Conservation (phyloP, 129 eudicot genomes). For the Pulicaria dysenterica region DNA sequence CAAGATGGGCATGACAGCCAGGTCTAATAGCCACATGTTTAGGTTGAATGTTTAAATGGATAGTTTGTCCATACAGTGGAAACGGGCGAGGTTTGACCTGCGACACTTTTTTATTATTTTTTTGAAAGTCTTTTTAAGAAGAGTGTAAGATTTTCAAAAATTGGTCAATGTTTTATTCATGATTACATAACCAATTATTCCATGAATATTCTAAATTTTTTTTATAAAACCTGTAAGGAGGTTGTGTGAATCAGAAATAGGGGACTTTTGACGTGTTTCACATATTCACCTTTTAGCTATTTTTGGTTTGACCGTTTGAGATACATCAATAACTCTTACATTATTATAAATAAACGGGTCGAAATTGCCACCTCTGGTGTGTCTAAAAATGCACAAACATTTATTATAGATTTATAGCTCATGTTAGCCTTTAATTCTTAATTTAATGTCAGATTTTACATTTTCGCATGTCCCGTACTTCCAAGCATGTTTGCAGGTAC, state of each 20-base stretch:
- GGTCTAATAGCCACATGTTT: no score
- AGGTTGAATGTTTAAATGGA: not conserved
- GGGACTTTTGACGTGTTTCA: not conserved
- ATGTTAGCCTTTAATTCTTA: not conserved
- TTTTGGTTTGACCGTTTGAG: not conserved
- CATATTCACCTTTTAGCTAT: not conserved
- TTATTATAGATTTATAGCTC: not conserved
- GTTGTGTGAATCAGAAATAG: not conserved
- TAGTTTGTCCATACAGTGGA: not conserved
- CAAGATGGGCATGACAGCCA: not conserved
- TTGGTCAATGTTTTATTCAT: not conserved
- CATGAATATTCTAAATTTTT: not conserved
- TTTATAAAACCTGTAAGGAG: not conserved
- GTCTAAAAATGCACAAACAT: conserved; percentile 7
- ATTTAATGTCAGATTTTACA: not conserved
- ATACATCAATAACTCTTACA: not conserved
- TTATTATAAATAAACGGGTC: not conserved
- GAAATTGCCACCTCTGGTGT: not conserved
- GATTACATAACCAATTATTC: not conserved
- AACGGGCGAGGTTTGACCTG: not conserved
- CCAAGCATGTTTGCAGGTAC: conserved; percentile 50
- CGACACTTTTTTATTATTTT: not conserved
- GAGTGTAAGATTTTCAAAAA: not conserved
- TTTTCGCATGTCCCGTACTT: not conserved
- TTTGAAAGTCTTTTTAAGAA: no score